Base-by-base conservation (phyloP, 805 yeast species). In the Schizosaccharomyces japonicus region DNA sequence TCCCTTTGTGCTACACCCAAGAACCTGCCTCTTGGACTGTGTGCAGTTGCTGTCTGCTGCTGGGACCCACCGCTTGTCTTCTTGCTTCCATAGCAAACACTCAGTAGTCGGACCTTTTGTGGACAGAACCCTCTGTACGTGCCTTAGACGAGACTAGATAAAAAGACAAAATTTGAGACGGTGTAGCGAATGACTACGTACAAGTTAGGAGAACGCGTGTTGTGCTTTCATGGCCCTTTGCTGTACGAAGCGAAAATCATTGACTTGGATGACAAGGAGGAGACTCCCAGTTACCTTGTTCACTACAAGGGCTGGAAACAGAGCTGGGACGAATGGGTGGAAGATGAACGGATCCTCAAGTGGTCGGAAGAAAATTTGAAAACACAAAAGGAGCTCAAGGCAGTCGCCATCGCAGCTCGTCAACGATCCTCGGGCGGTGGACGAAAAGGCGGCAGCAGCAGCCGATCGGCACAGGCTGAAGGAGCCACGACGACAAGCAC, bases 251-350 rank as follows among this genome's bases (percentile, higher is more conserved):
- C 95, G 52, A 81, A 80, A 56, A 56, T 55, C 13, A 58, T 56
- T 32, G 52, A 67, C 8, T 68, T 72, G 1, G 60, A 55, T 15
- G 68, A 63, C 10, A 49, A 45, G 27, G 39, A 31, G 11, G 47
- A 31, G 17, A 13, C 27, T 7, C 25, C 27, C 6, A 23, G 75
- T 28, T 85, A 75, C 61, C 76, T 67, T 53, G 73, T 87, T 15
- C 98, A 90, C 58, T 87, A 87, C 61, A 79, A 78, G 54, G 96
- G 98, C 2, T 87, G 98, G 98, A 87, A 85, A 57, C 62, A 77
- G 15, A 52, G 54, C 23, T 87, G 95, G 94, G 96, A 87, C 58
- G 98, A 87, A 60, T 87, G 98, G 98, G 87, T 87, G 8, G 70
- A 72, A 1, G 60, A 62, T 5, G 76, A 73, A 34, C 64, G 96